Evolutionary conservation across 306 rosid genomes (phyloP).

Genomic region (Prunus mongolica): DNA sequence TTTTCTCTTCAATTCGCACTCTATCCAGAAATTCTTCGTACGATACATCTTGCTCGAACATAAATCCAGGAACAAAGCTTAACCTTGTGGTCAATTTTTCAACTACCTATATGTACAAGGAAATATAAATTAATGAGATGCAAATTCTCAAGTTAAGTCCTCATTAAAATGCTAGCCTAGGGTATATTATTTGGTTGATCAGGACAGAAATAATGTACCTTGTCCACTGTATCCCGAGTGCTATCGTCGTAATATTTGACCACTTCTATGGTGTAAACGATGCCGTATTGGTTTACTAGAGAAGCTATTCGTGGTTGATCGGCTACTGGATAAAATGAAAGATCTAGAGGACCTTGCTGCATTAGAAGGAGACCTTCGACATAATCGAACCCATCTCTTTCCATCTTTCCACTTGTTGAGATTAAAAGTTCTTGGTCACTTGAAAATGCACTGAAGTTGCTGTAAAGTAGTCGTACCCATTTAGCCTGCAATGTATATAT

Average conservation of each 20-base stretch:
- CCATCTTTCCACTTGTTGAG: constrained; percentile 24
- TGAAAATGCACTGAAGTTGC: constrained; percentile 47
- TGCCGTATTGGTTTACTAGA: constrained; percentile 41
- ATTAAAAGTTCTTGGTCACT: constrained; percentile 70
- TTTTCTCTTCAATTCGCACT: constrained; percentile 47
- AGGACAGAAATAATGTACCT: constrained; percentile 31
- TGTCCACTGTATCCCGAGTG: constrained; percentile 19
- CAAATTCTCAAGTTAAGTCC: too few relatives aligned
- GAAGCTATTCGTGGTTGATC: constrained; percentile 53
- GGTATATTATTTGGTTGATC: too few relatives aligned
- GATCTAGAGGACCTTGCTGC: constrained; percentile 42
- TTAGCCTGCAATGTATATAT: constrained; percentile 44
- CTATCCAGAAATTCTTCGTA: constrained; percentile 66
- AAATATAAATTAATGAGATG: background rate
- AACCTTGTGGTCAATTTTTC: constrained; percentile 29
- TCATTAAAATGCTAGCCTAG: too few relatives aligned
- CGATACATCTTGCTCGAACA: constrained; percentile 47
- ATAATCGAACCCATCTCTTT: constrained; percentile 40
- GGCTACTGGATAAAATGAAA: constrained; percentile 56
- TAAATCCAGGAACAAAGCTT: constrained; percentile 40
- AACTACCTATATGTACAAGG: constrained; percentile 31
- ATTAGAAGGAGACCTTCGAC: constrained; percentile 65
- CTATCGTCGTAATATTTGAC: constrained; percentile 52
- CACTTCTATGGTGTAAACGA: constrained; percentile 55
- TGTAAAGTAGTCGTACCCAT: constrained; percentile 67